Conservation (phyloP, 1,284 basidiomycete genomes). For the Cerrena zonata region DNA sequence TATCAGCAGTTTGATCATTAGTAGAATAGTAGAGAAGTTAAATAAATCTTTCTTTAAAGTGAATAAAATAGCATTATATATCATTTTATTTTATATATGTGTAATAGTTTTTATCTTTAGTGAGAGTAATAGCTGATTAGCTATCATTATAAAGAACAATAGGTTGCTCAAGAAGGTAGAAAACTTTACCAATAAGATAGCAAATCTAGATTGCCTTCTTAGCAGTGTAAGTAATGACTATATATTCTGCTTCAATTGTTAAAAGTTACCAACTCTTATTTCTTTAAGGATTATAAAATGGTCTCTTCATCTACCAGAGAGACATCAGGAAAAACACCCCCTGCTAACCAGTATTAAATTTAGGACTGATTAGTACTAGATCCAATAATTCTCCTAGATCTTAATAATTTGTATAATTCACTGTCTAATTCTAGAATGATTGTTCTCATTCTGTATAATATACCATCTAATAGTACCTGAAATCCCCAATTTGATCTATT, state of each 20-base stretch:
- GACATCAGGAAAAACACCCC: constrained; percentile 28
- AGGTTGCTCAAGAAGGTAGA: constrained; percentile 1
- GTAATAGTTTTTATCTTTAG: constrained; percentile 23
- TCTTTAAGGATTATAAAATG: constrained; percentile 31
- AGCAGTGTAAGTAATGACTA: constrained; percentile 25
- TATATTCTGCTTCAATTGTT: constrained; percentile 32
- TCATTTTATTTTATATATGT: constrained; percentile 32
- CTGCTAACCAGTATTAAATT: too few relatives aligned
- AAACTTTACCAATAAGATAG: constrained; percentile 15
- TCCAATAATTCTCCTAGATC: too few relatives aligned
- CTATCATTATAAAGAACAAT: constrained; percentile 28
- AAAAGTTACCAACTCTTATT: constrained; percentile 30
- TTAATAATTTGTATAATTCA: too few relatives aligned
- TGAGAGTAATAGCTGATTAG: constrained; percentile 25
- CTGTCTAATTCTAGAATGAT: too few relatives aligned
- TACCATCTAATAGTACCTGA: too few relatives aligned
- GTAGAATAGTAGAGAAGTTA: constrained; percentile 1
- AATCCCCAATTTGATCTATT: too few relatives aligned
- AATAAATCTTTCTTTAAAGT: constrained; percentile 5
- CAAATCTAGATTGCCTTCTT: constrained; percentile 24
- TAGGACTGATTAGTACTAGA: too few relatives aligned
- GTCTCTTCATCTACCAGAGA: constrained; percentile 30
- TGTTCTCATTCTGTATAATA: too few relatives aligned
- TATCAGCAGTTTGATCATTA: constrained; percentile 10
- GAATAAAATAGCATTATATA: constrained; percentile 26